Conservation (phyloP, 1,284 basidiomycete species). For the Rhodofomes roseus region DNA sequence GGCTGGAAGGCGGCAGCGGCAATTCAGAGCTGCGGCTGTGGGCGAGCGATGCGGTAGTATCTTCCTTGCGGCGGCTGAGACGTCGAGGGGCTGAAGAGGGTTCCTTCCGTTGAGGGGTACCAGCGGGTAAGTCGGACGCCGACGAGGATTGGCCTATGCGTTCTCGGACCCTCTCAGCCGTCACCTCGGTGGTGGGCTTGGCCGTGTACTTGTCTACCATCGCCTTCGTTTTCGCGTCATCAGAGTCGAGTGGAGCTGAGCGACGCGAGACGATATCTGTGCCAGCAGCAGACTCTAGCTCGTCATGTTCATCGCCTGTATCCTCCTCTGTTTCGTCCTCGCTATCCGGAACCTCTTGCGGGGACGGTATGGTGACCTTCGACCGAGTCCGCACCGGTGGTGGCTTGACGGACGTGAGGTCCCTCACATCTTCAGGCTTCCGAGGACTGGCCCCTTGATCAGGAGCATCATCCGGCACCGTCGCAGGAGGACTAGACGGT, state of each 20-base stretch:
- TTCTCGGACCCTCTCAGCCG: neutral
- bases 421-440: slow-evolving; percentile 14
- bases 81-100: neutral
- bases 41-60: neutral
- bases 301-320: slow-evolving; percentile 11
- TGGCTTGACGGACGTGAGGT: neutral
- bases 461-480: neutral
- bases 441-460: slow-evolving; percentile 11
- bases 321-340: slow-evolving; percentile 5
- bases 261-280: neutral
- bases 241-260: slow-evolving; percentile 13
- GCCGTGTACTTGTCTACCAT: slow-evolving; percentile 11
- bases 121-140: neutral
- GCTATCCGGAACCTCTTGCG: neutral
- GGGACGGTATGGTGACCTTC: neutral
- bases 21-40: slow-evolving; percentile 5
- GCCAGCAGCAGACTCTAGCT: slow-evolving; percentile 13
- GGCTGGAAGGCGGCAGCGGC: slow-evolving; percentile 7
- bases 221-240: slow-evolving; percentile 18
- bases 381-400: neutral
- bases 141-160: neutral
- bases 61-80: neutral
- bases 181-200: neutral
- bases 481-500: neutral
- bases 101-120: neutral